Percentiles rank a stretch among this genome's conserved stretches.
phyloP scores from a whole-genome alignment of 208 protist genomes.

The Crithidia acanthocephali region DNA sequence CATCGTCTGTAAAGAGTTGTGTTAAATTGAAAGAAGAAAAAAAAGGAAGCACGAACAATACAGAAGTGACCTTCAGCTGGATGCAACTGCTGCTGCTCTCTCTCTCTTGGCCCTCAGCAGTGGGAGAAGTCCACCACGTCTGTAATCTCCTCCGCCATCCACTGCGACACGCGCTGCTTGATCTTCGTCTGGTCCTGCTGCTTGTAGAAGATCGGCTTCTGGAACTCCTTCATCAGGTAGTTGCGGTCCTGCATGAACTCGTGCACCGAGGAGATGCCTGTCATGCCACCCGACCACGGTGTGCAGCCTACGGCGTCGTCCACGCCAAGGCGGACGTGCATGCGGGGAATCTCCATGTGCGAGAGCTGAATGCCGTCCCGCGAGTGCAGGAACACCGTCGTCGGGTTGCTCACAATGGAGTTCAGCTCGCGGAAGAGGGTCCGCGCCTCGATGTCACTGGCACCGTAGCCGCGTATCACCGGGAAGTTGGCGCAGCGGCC shows the following conservation, averaged over 20 bases:
- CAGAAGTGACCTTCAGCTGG: background rate
- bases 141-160: conserved; percentile 71
- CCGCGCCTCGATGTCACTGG: conserved; percentile 76
- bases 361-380: conserved; percentile 57
- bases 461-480: conserved; percentile 60
- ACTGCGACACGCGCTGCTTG: conserved; percentile 65
- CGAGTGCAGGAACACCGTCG: conserved; percentile 63
- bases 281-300: conserved; percentile 80
- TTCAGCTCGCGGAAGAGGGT: conserved; percentile 80
- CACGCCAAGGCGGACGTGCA: conserved; percentile 74
- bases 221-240: conserved; percentile 80
- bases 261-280: conserved; percentile 61
- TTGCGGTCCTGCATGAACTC: conserved; percentile 86
- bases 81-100: background rate
- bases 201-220: conserved; percentile 84
- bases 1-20: no score
- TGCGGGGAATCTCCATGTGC: conserved; percentile 68
- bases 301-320: conserved; percentile 79
- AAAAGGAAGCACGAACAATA: background rate
- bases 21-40: no score
- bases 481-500: conserved; percentile 85
- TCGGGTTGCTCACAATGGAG: conserved; percentile 75
- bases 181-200: conserved; percentile 81
- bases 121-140: conserved; percentile 84
- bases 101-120: conserved; percentile 30